Conservation (phyloP, 192 early-diverging fungal species). For the Gamsiella multidivaricata region DNA sequence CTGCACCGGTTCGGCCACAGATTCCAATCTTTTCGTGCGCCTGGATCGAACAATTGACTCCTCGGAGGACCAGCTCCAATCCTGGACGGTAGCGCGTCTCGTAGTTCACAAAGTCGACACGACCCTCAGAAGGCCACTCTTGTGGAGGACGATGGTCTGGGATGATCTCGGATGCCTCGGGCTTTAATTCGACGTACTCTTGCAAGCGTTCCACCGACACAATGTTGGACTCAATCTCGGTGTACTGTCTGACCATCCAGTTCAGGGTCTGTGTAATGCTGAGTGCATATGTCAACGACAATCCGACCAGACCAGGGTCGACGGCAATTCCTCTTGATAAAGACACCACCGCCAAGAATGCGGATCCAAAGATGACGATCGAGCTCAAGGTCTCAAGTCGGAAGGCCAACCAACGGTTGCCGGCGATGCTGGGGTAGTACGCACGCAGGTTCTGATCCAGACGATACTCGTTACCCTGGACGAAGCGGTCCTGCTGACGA, state of each 20-base stretch:
- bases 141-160: slow-evolving; percentile 62
- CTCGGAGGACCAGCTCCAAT: slow-evolving; percentile 81
- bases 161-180: slow-evolving; percentile 84
- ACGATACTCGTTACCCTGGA: slow-evolving; percentile 71
- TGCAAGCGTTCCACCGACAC: slow-evolving; percentile 84
- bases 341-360: slow-evolving; percentile 77
- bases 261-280: slow-evolving; percentile 85
- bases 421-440: slow-evolving; percentile 79
- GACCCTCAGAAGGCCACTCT: slow-evolving; percentile 83
- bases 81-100: slow-evolving; percentile 86
- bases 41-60: slow-evolving; percentile 64
- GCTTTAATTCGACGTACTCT: slow-evolving; percentile 83
- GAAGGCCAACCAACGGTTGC: slow-evolving; percentile 79
- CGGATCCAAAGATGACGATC: slow-evolving; percentile 84
- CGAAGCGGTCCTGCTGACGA: slow-evolving; percentile 74
- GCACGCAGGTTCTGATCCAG: slow-evolving; percentile 85
- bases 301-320: slow-evolving; percentile 80
- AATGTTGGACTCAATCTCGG: slow-evolving; percentile 88
- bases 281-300: slow-evolving; percentile 77
- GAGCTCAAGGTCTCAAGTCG: slow-evolving; percentile 86
- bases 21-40: slow-evolving; percentile 82
- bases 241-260: slow-evolving; percentile 88
- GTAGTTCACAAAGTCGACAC: slow-evolving; percentile 80
- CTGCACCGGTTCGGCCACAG: slow-evolving; percentile 65
- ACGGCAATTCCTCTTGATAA: slow-evolving; percentile 63